A percentile compares a stretch with the other conserved stretches of the same genome.
phyloP scores from a whole-genome alignment of 2,329 filamentous ascomycete genomes.

The Hirsutella thompsonii region DNA sequence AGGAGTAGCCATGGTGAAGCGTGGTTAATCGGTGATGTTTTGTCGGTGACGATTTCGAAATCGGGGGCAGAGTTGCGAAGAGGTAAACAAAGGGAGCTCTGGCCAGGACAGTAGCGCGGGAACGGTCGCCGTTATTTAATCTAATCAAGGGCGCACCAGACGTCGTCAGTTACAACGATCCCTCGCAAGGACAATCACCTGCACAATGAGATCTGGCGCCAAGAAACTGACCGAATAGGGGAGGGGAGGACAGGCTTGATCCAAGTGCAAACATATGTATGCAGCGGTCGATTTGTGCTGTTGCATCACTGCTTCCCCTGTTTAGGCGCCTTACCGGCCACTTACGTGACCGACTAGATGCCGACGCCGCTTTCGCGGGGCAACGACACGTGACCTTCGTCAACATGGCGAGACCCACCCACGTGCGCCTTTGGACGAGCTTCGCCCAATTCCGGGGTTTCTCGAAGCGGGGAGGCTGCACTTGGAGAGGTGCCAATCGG shows the following conservation, averaged over 20 bases:
- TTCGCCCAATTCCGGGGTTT: conserved; percentile 1
- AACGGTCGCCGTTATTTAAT: too few relatives aligned
- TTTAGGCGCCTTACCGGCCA: conserved; percentile 14
- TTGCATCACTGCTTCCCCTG: not conserved
- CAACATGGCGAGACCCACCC: conserved; percentile 14
- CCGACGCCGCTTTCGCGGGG: conserved; percentile 10
- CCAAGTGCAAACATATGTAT: too few relatives aligned
- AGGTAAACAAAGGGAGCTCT: conserved; percentile 13
- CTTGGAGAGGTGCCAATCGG: too few relatives aligned
- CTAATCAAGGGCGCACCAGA: too few relatives aligned
- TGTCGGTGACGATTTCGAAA: not conserved
- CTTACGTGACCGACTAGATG: conserved; percentile 1
- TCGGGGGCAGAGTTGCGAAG: too few relatives aligned
- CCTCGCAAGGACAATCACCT: too few relatives aligned
- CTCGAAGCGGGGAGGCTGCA: not conserved
- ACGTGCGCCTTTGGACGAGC: conserved; percentile 16
- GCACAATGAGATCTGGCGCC: too few relatives aligned
- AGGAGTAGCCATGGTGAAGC: conserved; percentile 22
- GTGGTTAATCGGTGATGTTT: not conserved
- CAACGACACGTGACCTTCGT: conserved; percentile 14
- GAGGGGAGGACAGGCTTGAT: not conserved
- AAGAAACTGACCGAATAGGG: too few relatives aligned
- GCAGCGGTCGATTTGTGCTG: conserved; percentile 6
- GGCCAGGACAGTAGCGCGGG: not conserved
- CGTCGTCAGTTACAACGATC: too few relatives aligned